Percentiles rank a stretch among this genome's conserved stretches.
phyloP scores from a whole-genome alignment of 768 basidiomycete species.

The Hygrocybe punicea region DNA sequence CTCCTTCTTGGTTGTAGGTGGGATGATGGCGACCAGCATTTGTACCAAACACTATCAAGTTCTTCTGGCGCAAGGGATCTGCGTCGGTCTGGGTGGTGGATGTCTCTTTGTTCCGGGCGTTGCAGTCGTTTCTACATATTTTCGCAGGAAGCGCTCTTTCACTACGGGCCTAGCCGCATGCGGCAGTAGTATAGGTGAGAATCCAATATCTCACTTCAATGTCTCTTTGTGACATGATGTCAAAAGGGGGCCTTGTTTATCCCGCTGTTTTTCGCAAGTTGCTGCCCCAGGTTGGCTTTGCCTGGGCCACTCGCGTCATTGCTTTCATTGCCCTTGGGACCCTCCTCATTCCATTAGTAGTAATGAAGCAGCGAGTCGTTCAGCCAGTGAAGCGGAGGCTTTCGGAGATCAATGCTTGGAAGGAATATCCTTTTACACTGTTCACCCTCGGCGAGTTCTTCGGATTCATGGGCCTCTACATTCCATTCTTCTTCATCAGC shows the following conservation, averaged over 20 bases:
- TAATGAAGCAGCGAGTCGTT: not conserved
- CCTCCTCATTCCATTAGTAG: not conserved
- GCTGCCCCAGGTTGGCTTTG: not conserved
- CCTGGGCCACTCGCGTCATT: not conserved
- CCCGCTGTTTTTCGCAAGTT: not conserved
- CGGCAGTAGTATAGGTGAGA: constrained; percentile 23
- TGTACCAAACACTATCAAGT: constrained; percentile 24
- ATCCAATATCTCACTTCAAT: not conserved
- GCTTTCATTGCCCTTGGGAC: not conserved
- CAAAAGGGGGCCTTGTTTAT: not conserved
- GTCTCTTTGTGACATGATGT: not conserved
- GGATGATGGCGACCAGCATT: not conserved
- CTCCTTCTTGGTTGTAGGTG: not conserved
- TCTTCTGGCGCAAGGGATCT: constrained; percentile 46
- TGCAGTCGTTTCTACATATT: constrained; percentile 43
- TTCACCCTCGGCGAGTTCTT: not conserved
- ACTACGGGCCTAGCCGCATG: constrained; percentile 44
- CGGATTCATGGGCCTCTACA: not conserved
- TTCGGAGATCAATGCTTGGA: not conserved
- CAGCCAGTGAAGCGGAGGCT: not conserved
- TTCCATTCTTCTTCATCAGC: not conserved
- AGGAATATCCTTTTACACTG: not conserved
- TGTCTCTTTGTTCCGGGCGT: constrained; percentile 43
- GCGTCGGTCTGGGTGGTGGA: constrained; percentile 41
- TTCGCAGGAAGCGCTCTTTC: constrained; percentile 37